These are phyloP conservation scores for Pneumocystis murina DNA, from an alignment of 1,139 yeast genomes.

Conservation along the genomic window DNA sequence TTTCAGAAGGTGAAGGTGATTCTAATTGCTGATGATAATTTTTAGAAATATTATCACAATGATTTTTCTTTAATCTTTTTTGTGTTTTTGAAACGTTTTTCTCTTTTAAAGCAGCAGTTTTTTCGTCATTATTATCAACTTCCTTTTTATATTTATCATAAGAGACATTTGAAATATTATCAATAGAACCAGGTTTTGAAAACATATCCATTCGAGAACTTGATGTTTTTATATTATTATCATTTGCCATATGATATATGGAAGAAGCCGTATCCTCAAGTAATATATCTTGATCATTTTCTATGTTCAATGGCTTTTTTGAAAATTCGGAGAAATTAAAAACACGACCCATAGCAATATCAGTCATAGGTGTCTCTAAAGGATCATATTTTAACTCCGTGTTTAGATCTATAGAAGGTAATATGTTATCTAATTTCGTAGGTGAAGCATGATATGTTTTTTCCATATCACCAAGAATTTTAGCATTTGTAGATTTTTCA, in stretches of 20 bases:
- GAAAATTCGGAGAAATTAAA: neutral
- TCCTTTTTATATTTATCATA: neutral
- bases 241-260: neutral
- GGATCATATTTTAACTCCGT: neutral
- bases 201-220: neutral
- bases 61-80: neutral
- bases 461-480: neutral
- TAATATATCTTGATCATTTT: neutral
- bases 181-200: neutral
- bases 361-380: neutral
- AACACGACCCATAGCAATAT: neutral
- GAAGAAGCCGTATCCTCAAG: neutral
- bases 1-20: neutral
- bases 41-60: neutral
- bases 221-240: neutral
- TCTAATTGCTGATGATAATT: neutral
- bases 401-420: neutral
- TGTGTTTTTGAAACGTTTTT: no score
- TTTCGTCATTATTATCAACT: neutral
- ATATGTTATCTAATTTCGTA: neutral
- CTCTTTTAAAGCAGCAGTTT: neutral
- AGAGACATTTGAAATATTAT: neutral
- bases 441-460: neutral
- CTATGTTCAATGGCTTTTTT: neutral
- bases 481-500: neutral